Conservation (phyloP, 1,139 yeast species). For the Yamadazyma friedrichii region DNA sequence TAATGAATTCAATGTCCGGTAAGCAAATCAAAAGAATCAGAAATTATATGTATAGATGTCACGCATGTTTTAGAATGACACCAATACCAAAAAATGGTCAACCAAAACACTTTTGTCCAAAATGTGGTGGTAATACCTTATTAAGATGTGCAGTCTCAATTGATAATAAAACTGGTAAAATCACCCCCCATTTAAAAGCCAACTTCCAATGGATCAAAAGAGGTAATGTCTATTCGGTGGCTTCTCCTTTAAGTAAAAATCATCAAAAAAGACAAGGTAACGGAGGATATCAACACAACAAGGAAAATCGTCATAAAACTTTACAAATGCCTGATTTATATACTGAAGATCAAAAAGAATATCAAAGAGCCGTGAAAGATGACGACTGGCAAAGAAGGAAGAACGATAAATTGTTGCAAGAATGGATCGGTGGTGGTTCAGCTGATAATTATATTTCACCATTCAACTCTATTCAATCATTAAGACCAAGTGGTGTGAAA, state of each 20-base stretch:
- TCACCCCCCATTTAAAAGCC: conserved; percentile 86
- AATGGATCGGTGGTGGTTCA: conserved; percentile 93
- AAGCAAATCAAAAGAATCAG: conserved; percentile 80
- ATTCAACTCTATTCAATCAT: conserved; percentile 63
- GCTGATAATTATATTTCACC: conserved; percentile 93
- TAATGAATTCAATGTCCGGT: conserved; percentile 86
- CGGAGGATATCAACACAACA: conserved; percentile 70
- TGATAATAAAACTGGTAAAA: conserved; percentile 72
- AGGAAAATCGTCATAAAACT: conserved; percentile 55
- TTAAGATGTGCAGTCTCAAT: conserved; percentile 89
- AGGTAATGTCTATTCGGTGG: conserved; percentile 78
- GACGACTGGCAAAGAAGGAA: conserved; percentile 86
- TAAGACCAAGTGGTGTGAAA: conserved; percentile 65
- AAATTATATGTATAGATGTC: conserved; percentile 93
- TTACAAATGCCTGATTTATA: conserved; percentile 56
- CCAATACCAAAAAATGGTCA: conserved; percentile 76
- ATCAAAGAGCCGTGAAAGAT: conserved; percentile 80
- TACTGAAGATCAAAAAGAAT: conserved; percentile 94
- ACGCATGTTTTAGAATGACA: conserved; percentile 85
- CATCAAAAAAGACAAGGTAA: conserved; percentile 62
- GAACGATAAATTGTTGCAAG: conserved; percentile 79
- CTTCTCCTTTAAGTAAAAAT: conserved; percentile 69
- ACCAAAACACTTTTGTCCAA: conserved; percentile 89
- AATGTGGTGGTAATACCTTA: conserved; percentile 91
- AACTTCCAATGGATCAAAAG: conserved; percentile 93